Percentiles rank a stretch among this genome's conserved stretches.
Evolutionary conservation across 1,139 yeast genomes (phyloP).

Genomic region (Tardiomyces depauwii): DNA sequence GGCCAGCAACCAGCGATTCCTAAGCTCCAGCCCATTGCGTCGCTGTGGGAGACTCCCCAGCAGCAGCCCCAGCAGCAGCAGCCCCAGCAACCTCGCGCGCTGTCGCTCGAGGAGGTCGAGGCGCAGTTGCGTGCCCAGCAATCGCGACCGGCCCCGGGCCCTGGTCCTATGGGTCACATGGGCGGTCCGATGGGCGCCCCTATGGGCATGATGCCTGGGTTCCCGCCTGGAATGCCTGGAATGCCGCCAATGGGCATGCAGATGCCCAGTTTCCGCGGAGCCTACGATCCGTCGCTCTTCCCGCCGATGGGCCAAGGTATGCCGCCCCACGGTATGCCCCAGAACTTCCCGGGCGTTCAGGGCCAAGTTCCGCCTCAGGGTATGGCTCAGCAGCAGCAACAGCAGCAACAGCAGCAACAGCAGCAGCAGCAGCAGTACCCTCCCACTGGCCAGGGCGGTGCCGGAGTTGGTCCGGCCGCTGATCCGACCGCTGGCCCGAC

Average conservation of each 20-base stretch:
- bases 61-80: constrained; percentile 11
- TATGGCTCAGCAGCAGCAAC: no score
- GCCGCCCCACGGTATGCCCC: not conserved
- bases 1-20: constrained; percentile 21
- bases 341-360: no score
- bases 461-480: no score
- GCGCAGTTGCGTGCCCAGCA: constrained; percentile 47
- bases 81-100: constrained; percentile 25
- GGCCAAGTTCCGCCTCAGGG: no score
- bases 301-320: constrained; percentile 4
- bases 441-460: not conserved
- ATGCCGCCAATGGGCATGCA: no score
- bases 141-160: constrained; percentile 7
- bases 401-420: no score
- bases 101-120: constrained; percentile 67
- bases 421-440: not conserved
- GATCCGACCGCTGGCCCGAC: no score
- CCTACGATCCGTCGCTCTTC: not conserved
- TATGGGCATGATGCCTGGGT: not conserved
- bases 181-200: not conserved
- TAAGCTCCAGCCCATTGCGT: constrained; percentile 50
- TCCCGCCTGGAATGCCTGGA: no score
- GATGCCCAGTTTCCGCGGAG: constrained; percentile 2
- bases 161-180: not conserved
- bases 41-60: constrained; percentile 41